A percentile compares a stretch with the other conserved stretches of the same genome.
Conservation (phyloP, 2,329 filamentous ascomycete species). For the Leptographium flavum region DNA sequence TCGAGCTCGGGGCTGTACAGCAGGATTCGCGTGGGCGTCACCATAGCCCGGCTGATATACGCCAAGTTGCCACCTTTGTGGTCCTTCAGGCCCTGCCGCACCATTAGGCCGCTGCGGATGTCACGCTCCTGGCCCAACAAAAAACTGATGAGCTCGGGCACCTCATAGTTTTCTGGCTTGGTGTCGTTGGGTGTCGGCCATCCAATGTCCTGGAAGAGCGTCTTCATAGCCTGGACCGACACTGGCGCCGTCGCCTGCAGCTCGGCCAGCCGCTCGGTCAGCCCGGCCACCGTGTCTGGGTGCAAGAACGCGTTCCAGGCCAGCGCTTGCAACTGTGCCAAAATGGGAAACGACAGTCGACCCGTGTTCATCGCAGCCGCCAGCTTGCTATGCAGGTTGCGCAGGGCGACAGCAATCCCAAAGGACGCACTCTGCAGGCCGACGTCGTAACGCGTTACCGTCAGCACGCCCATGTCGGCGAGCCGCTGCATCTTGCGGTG, state of each 20-base stretch:
- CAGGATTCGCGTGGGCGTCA: slow-evolving; percentile 45
- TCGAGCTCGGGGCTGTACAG: slow-evolving; percentile 50
- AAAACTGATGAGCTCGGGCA: slow-evolving; percentile 23
- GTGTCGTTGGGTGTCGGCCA: slow-evolving; percentile 35
- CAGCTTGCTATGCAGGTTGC: slow-evolving; percentile 13
- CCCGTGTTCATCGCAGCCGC: slow-evolving; percentile 16
- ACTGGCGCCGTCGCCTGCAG: slow-evolving; percentile 22
- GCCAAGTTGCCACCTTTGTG: slow-evolving; percentile 28
- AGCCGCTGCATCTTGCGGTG: slow-evolving; percentile 16
- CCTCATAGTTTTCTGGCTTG: slow-evolving; percentile 26
- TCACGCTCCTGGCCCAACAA: slow-evolving; percentile 27
- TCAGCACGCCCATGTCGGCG: slow-evolving; percentile 14
- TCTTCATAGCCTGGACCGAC: slow-evolving; percentile 38
- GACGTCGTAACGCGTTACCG: slow-evolving; percentile 13
- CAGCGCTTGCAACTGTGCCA: slow-evolving; percentile 50
- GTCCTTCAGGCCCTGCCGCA: slow-evolving; percentile 11
- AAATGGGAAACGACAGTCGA: slow-evolving; percentile 33
- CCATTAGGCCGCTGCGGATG: slow-evolving; percentile 3
- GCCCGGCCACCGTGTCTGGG: slow-evolving; percentile 31
- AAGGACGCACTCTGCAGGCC: neutral
- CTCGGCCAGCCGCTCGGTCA: slow-evolving; percentile 29
- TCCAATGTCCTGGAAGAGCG: slow-evolving; percentile 35
- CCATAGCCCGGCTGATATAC: slow-evolving; percentile 37
- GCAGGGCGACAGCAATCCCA: neutral
- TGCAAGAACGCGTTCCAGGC: slow-evolving; percentile 48